A percentile compares a stretch with the other conserved stretches of the same genome.
phyloP scores from a whole-genome alignment of 441 rosid genomes.

The Metrosideros polymorpha region DNA sequence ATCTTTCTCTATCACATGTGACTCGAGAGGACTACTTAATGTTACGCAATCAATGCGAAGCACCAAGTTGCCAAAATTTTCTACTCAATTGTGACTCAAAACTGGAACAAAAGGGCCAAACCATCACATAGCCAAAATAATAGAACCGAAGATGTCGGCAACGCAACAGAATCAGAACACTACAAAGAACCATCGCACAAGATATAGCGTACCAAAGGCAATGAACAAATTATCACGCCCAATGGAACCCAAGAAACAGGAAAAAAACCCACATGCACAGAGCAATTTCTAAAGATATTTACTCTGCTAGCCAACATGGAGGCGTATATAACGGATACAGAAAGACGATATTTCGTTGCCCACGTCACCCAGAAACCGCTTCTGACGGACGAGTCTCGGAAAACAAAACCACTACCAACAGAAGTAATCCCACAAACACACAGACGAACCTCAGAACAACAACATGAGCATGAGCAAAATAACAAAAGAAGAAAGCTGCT shows the following conservation, averaged over 20 bases:
- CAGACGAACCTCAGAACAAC: neutral
- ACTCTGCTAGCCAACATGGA: neutral
- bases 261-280: neutral
- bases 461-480: neutral
- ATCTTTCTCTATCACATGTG: neutral
- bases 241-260: neutral
- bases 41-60: neutral
- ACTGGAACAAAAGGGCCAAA: neutral
- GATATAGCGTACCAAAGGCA: neutral
- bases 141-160: neutral
- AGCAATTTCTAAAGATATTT: neutral
- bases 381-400: neutral
- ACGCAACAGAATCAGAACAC: neutral
- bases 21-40: neutral
- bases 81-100: neutral
- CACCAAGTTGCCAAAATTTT: neutral
- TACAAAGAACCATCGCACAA: neutral
- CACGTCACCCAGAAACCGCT: neutral
- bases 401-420: neutral
- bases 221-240: neutral
- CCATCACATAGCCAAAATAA: neutral
- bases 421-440: neutral
- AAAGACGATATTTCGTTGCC: neutral
- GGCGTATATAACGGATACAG: neutral
- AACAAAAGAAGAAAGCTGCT: neutral